Conservation (phyloP, 805 yeast genomes). For the Hanseniaspora pseudoguilliermondii region DNA sequence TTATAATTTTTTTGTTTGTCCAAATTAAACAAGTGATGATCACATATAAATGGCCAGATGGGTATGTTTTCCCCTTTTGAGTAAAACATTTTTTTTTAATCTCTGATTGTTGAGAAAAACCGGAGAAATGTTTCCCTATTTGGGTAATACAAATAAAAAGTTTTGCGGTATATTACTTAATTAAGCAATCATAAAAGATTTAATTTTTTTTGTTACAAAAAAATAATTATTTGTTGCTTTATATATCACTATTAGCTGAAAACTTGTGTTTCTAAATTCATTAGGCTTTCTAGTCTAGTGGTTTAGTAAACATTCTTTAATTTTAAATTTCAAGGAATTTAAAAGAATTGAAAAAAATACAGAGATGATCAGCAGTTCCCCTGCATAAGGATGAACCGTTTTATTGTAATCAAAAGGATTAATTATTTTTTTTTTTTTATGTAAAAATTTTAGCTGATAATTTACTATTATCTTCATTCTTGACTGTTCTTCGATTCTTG, state of each 20-base stretch:
- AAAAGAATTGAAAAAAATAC: slow-evolving; percentile 92
- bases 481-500: background rate
- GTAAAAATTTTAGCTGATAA: background rate
- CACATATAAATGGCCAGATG: too few relatives aligned
- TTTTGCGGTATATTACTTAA: too few relatives aligned
- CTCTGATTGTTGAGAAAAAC: too few relatives aligned
- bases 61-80: too few relatives aligned
- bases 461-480: background rate
- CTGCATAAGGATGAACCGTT: slow-evolving; percentile 99
- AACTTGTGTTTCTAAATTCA: background rate
- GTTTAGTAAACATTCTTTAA: slow-evolving; percentile 8
- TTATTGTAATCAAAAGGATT: slow-evolving; percentile 23
- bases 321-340: slow-evolving; percentile 11
- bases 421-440: slow-evolving; percentile 8
- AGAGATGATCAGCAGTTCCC: slow-evolving; percentile 99
- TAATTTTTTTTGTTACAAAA: background rate
- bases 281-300: slow-evolving; percentile 10
- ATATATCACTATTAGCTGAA: background rate
- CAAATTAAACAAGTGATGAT: too few relatives aligned
- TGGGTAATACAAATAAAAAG: too few relatives aligned
- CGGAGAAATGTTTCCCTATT: too few relatives aligned
- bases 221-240: background rate
- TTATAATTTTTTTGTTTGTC: too few relatives aligned
- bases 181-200: too few relatives aligned
- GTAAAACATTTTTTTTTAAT: too few relatives aligned